A percentile compares a stretch with the other conserved stretches of the same genome.
These are phyloP conservation scores for Cardamine chenopodiifolia DNA, from an alignment of 345 rosid genomes.

Conservation along the genomic window DNA sequence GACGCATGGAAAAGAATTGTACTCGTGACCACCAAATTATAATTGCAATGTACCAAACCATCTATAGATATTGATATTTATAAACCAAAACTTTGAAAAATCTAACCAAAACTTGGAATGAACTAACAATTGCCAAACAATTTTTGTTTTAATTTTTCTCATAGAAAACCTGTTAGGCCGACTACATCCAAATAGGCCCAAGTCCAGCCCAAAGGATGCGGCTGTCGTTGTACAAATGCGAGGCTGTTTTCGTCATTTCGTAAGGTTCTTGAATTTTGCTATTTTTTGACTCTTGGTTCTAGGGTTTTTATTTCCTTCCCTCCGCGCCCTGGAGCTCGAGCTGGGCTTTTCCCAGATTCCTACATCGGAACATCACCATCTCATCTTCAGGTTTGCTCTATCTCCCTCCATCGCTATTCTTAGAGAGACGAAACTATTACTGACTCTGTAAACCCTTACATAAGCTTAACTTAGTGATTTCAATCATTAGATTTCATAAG, in stretches of 20 bases:
- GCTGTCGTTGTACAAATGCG: background rate
- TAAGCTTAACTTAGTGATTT: background rate
- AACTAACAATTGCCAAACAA: background rate
- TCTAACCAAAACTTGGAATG: background rate
- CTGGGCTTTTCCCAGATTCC: constrained; percentile 23
- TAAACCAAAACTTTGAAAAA: background rate
- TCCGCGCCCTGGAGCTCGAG: constrained; percentile 29
- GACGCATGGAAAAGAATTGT: constrained; percentile 39
- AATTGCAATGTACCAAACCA: background rate
- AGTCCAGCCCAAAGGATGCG: background rate
- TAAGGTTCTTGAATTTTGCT: background rate
- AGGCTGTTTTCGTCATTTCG: constrained; percentile 14
- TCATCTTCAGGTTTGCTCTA: constrained; percentile 25
- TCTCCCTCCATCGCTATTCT: background rate
- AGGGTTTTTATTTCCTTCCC: constrained; percentile 30
- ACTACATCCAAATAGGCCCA: constrained; percentile 9
- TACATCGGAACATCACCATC: background rate
- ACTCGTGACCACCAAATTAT: constrained; percentile 69
- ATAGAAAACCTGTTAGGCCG: background rate
- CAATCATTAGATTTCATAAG: background rate
- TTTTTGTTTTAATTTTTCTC: background rate
- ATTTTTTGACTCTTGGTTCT: constrained; percentile 17
- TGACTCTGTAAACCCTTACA: background rate
- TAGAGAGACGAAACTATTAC: background rate
- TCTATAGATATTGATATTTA: too few species aligned